These are phyloP conservation scores for Linum usitatissimum DNA, from an alignment of 345 rosid genomes.

Conservation along the genomic window DNA sequence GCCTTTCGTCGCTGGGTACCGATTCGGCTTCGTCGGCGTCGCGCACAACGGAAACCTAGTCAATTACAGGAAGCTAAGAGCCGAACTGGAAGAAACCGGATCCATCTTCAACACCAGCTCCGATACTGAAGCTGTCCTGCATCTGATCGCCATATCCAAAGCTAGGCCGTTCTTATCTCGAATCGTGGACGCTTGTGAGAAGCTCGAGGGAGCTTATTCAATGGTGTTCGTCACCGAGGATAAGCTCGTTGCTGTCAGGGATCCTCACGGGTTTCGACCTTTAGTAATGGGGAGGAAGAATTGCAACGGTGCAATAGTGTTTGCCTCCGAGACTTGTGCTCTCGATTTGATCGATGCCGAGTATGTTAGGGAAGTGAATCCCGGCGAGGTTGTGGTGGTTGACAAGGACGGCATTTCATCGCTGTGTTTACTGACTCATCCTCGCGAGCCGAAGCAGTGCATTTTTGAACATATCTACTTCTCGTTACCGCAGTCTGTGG, in stretches of 20 bases:
- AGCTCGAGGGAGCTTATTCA: conserved; percentile 81
- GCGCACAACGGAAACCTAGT: conserved; percentile 94
- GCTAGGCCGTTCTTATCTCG: conserved; percentile 80
- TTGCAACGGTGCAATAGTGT: conserved; percentile 75
- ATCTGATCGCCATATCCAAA: conserved; percentile 84
- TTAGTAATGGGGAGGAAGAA: conserved; percentile 89
- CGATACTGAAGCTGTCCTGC: conserved; percentile 96
- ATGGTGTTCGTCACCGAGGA: conserved; percentile 92
- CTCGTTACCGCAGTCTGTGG: conserved; percentile 71
- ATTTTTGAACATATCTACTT: conserved; percentile 94
- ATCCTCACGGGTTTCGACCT: conserved; percentile 83
- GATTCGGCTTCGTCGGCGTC: conserved; percentile 84
- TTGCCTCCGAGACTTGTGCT: conserved; percentile 95
- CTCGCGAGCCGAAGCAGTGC: conserved; percentile 69
- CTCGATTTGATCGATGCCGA: conserved; percentile 95
- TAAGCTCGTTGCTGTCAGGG: conserved; percentile 89
- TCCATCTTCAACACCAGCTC: conserved; percentile 87
- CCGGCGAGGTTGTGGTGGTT: conserved; percentile 83
- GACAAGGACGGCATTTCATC: conserved; percentile 82
- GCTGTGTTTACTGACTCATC: conserved; percentile 61
- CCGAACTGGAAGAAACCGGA: conserved; percentile 69
- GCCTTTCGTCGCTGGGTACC: conserved; percentile 91
- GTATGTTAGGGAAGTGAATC: conserved; percentile 82
- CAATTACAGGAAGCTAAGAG: conserved; percentile 56
- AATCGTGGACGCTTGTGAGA: conserved; percentile 88